Base-by-base conservation (phyloP, 176 grass and related monocot genomes). In the Triticum urartu region DNA sequence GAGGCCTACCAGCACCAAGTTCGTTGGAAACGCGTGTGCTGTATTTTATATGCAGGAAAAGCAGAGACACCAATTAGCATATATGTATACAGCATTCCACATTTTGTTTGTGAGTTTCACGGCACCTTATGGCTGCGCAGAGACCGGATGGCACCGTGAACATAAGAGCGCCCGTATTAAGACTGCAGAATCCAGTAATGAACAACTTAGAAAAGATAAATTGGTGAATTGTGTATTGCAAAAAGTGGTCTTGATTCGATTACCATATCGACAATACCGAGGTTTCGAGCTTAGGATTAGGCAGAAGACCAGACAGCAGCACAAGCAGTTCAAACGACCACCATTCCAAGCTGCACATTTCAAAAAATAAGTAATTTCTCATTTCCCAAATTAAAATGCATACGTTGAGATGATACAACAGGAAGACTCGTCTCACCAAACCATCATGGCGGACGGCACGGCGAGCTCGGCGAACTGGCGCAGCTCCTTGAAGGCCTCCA, bases 401-500 rank as follows among this genome's bases (percentile, higher is more conserved):
- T 39, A 39, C 38, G 38, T 39, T 9, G 38, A 39, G 38, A 39
- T 9, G 38, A 7, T 39, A 39, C 1, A 39, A 9, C 38, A 39
- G 38, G 38, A 39, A 3, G 42, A 11, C 42, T 77, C 32, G 1
- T 6, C 74, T 77, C 17, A 78, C 76, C 76, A 78, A 35, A 60
- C 1, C 76, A 78, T 78, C 76, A 78, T 78, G 5, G 76, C 76
- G 5, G 76, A 78, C 18, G 76, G 54, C 28, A 78, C 11, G 33
- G 76, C 76, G 20, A 78, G 54, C 11, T 60, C 50, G 0, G 18
- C 6, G 52, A 78, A 78, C 76, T 36, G 76, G 54, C 54, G 54
- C 18, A 78, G 76, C 18, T 61, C 76, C 54, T 60, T 60, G 76
- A 78, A 78, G 52, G 76, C 76, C 30, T 78, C 76, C 76, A 78